Percentiles rank a stretch among this genome's conserved stretches.
These are phyloP conservation scores for Termitomyces sp. DNA, from an alignment of 768 basidiomycete genomes.

Conservation along the genomic window DNA sequence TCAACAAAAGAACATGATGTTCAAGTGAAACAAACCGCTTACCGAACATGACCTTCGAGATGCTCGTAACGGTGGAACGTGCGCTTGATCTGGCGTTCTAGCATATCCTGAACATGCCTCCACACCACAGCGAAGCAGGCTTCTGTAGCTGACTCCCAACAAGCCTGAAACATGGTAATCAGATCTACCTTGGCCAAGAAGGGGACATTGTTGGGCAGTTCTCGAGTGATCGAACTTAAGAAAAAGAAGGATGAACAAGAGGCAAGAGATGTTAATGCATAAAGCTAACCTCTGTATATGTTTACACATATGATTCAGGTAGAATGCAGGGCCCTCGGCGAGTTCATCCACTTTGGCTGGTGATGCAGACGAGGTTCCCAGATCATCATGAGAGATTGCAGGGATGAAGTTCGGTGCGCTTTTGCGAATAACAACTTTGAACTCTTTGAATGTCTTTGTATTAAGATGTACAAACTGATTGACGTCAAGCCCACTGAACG, in stretches of 20 bases:
- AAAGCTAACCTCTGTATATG: slow-evolving; percentile 28
- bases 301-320: slow-evolving; percentile 27
- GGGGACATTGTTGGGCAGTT: slow-evolving; percentile 35
- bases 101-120: slow-evolving; percentile 23
- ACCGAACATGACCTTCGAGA: slow-evolving; percentile 34
- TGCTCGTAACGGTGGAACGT: slow-evolving; percentile 39
- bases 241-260: background rate
- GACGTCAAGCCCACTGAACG: slow-evolving; percentile 24
- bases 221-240: slow-evolving; percentile 32
- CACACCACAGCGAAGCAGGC: slow-evolving; percentile 23
- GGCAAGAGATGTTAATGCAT: background rate
- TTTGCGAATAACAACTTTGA: slow-evolving; percentile 27
- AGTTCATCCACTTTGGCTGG: slow-evolving; percentile 11
- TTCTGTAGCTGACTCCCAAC: slow-evolving; percentile 24
- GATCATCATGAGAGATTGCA: background rate
- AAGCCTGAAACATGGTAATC: slow-evolving; percentile 26
- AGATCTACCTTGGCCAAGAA: slow-evolving; percentile 31
- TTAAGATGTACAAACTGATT: slow-evolving; percentile 28
- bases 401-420: slow-evolving; percentile 37
- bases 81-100: slow-evolving; percentile 24
- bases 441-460: slow-evolving; percentile 20
- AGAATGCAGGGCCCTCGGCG: slow-evolving; percentile 16
- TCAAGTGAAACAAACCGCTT: slow-evolving; percentile 7
- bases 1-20: background rate
- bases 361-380: background rate